A percentile compares a stretch with the other conserved stretches of the same genome.
phyloP scores from a whole-genome alignment of 441 rosid genomes.

The Daphne laureola region DNA sequence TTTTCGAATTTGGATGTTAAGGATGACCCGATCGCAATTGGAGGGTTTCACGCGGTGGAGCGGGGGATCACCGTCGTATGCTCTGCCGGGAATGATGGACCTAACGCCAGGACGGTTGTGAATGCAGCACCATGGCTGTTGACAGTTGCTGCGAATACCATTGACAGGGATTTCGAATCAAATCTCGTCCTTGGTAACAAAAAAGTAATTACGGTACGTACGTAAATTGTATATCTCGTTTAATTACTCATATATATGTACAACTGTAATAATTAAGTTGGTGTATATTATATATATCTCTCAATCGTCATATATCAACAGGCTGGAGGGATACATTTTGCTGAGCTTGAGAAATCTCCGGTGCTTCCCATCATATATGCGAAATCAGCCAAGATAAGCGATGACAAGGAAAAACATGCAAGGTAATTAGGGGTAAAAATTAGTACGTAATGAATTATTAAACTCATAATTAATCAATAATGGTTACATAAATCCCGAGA shows the following conservation, averaged over 20 bases:
- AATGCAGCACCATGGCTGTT: conserved; percentile 75
- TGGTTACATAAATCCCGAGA: no score
- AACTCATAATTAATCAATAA: no score
- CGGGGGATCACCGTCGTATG: conserved; percentile 68
- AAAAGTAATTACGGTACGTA: conserved; percentile 54
- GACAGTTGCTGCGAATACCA: conserved; percentile 78
- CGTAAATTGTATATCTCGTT: no score
- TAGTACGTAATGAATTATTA: no score
- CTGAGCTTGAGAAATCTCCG: conserved; percentile 36
- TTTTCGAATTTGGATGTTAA: conserved; percentile 21
- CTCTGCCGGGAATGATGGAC: conserved; percentile 80
- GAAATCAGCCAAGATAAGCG: conserved; percentile 37
- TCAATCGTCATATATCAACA: conserved; percentile 12
- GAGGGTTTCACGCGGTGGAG: conserved; percentile 70
- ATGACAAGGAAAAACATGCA: conserved; percentile 29
- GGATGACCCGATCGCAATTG: conserved; percentile 65
- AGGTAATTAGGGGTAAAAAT: no score
- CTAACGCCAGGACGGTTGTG: conserved; percentile 35
- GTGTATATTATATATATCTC: no score
- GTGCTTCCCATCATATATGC: conserved; percentile 44
- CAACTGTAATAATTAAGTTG: neutral
- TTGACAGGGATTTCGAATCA: conserved; percentile 71
- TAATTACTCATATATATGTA: no score
- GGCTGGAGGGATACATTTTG: conserved; percentile 72
- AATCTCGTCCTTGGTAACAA: conserved; percentile 51